A percentile compares a stretch with the other conserved stretches of the same genome.
These are phyloP conservation scores for Handroanthus guayacan DNA, from an alignment of 257 asterid species.

Conservation along the genomic window DNA sequence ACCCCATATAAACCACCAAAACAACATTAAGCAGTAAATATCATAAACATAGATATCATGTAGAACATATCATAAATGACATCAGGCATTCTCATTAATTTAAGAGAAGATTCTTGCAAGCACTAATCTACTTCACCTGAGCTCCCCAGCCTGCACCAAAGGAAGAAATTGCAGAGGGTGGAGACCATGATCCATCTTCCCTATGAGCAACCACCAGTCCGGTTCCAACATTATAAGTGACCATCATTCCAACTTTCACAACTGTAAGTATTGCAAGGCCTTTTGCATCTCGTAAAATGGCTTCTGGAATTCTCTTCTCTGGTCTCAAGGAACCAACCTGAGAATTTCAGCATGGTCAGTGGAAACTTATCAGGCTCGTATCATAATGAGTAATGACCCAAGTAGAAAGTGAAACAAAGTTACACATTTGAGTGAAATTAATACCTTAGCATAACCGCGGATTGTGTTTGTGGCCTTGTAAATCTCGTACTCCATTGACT, in stretches of 20 bases:
- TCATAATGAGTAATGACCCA: neutral
- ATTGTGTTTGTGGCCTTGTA: slow-evolving; percentile 94
- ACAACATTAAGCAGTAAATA: neutral
- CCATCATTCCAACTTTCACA: slow-evolving; percentile 91
- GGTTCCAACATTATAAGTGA: slow-evolving; percentile 92
- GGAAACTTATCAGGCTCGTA: slow-evolving; percentile 1
- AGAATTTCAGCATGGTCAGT: neutral
- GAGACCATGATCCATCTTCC: slow-evolving; percentile 98
- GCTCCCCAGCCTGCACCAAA: slow-evolving; percentile 99
- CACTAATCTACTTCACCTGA: slow-evolving; percentile 63
- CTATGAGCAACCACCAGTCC: slow-evolving; percentile 90
- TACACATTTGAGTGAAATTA: slow-evolving; percentile 11
- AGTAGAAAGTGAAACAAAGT: neutral
- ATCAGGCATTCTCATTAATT: neutral
- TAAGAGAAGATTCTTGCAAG: slow-evolving; percentile 19
- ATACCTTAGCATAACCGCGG: slow-evolving; percentile 76
- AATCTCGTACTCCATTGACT: slow-evolving; percentile 95
- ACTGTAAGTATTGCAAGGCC: slow-evolving; percentile 96
- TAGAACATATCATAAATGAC: neutral
- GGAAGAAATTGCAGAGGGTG: slow-evolving; percentile 95
- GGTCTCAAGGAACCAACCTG: slow-evolving; percentile 80
- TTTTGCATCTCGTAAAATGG: slow-evolving; percentile 84
- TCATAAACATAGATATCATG: neutral
- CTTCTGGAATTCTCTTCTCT: slow-evolving; percentile 89
- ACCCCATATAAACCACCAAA: neutral